Percentiles rank a stretch among this genome's conserved stretches.
phyloP scores from a whole-genome alignment of 2,329 filamentous ascomycete genomes.

The Sporothrix luriei region DNA sequence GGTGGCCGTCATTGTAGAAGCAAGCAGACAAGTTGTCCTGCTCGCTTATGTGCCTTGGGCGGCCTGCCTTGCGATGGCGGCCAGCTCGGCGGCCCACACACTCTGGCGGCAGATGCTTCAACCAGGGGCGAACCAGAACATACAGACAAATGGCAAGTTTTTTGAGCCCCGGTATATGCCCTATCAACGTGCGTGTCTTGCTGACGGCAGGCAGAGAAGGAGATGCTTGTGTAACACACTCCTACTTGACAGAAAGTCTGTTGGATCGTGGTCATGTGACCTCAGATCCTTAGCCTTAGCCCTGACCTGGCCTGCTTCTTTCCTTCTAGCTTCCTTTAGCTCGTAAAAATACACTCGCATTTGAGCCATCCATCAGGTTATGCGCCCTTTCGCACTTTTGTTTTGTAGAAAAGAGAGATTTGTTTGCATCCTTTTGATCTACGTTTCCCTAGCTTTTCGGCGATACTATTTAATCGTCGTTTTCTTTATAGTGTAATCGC shows the following conservation, averaged over 20 bases:
- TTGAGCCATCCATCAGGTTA: no score
- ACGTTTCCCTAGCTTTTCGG: no score
- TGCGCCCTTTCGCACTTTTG: no score
- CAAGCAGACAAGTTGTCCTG: conserved; percentile 42
- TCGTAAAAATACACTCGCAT: no score
- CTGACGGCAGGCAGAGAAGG: conserved; percentile 2
- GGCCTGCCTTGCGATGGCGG: conserved; percentile 44
- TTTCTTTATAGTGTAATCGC: no score
- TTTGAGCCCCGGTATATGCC: not conserved
- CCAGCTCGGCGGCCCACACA: conserved; percentile 35
- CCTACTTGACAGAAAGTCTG: not conserved
- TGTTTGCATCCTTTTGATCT: no score
- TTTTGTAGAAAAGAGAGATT: no score
- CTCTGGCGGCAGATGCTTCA: not conserved
- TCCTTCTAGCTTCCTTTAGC: no score
- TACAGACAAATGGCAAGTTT: not conserved
- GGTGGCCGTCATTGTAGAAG: conserved; percentile 38
- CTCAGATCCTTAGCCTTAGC: no score
- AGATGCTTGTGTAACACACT: not conserved
- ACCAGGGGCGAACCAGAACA: not conserved
- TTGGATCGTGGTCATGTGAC: no score
- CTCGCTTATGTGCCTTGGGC: conserved; percentile 45
- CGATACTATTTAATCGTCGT: no score
- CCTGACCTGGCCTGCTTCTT: no score
- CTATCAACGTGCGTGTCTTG: not conserved